Percentiles rank a stretch among this genome's conserved stretches.
Conservation (phyloP, 495 filamentous ascomycete species). For the Aspergillus ellipticus region DNA sequence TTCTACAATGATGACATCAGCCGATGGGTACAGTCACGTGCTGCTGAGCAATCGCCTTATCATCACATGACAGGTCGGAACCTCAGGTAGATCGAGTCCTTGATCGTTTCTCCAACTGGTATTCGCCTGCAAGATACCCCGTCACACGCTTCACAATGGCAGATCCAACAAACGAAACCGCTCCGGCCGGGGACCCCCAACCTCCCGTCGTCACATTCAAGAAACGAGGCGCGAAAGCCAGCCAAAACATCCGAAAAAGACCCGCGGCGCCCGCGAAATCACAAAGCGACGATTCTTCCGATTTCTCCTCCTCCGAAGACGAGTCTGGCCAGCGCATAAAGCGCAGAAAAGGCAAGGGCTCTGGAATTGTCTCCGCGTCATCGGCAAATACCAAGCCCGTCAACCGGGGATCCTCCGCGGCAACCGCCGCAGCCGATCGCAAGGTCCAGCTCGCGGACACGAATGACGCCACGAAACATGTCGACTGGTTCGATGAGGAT, state of each 20-base stretch:
- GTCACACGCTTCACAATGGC: background rate
- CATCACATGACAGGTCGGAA: background rate
- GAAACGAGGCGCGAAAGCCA: conserved; percentile 73
- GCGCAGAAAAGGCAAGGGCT: conserved; percentile 71
- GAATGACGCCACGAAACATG: conserved; percentile 89
- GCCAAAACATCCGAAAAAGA: conserved; percentile 78
- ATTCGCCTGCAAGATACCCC: background rate
- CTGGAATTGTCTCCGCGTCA: conserved; percentile 56
- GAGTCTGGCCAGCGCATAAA: conserved; percentile 72
- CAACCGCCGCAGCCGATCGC: conserved; percentile 48
- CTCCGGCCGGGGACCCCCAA: background rate
- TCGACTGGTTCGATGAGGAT: conserved; percentile 83
- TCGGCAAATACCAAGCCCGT: conserved; percentile 35
- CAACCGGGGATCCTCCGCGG: conserved; percentile 45
- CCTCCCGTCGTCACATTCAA: conserved; percentile 56
- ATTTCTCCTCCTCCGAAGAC: conserved; percentile 74
- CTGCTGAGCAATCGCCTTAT: background rate
- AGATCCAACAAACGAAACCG: background rate
- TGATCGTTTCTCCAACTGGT: background rate
- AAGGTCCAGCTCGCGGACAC: conserved; percentile 51
- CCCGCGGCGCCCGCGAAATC: conserved; percentile 61
- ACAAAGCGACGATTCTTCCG: conserved; percentile 45
- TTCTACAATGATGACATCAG: background rate
- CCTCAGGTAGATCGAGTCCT: background rate
- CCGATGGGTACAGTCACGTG: background rate